phyloP scores from a whole-genome alignment of 192 early-diverging fungal genomes.

The Backusella tuberculispora region DNA sequence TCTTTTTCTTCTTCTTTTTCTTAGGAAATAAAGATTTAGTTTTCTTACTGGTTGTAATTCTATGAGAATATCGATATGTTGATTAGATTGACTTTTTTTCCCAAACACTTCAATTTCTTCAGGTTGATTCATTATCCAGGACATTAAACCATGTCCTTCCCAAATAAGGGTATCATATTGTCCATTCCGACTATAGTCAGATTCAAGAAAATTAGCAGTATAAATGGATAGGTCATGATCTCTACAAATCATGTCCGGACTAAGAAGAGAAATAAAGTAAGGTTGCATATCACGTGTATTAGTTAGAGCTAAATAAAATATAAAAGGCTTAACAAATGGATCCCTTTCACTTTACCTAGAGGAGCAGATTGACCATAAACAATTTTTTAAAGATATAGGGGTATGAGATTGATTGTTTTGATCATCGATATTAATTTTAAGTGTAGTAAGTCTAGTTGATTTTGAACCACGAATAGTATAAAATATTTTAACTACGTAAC shows the following conservation, averaged over 20 bases:
- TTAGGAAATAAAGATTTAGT: background rate
- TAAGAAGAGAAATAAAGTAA: conserved; percentile 24
- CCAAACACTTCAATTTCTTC: conserved; percentile 22
- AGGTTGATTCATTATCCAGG: conserved; percentile 37
- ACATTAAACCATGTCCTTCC: conserved; percentile 46
- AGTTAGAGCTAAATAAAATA: conserved; percentile 1
- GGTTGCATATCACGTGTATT: conserved; percentile 26
- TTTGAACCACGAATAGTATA: conserved; percentile 33
- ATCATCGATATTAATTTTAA: conserved; percentile 14
- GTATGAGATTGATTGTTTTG: conserved; percentile 5
- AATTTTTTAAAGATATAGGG: conserved; percentile 35
- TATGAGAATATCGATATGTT: conserved; percentile 23
- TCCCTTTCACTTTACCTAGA: conserved; percentile 38
- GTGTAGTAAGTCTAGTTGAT: conserved; percentile 36
- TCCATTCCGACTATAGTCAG: background rate
- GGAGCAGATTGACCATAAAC: conserved; percentile 40
- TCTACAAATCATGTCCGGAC: conserved; percentile 43
- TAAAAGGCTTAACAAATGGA: background rate
- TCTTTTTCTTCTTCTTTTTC: background rate
- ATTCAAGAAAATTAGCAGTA: conserved; percentile 41
- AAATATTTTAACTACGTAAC: conserved; percentile 40
- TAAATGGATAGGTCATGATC: conserved; percentile 42
- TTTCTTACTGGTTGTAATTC: conserved; percentile 38
- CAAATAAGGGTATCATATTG: conserved; percentile 25
- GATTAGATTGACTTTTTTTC: conserved; percentile 10